These are phyloP conservation scores for Quillaja saponaria DNA, from an alignment of 306 rosid species.

Conservation along the genomic window DNA sequence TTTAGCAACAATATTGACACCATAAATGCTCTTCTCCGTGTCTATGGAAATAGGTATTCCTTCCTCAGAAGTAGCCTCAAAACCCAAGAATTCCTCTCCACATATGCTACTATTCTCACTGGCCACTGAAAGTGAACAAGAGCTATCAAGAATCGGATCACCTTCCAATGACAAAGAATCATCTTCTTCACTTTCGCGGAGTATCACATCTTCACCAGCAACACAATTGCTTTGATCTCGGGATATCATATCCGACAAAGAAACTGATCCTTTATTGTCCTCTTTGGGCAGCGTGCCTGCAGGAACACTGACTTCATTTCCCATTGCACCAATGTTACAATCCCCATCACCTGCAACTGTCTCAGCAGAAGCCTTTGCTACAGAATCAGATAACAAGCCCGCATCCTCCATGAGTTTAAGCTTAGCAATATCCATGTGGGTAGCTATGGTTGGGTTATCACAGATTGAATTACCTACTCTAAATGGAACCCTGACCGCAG, in stretches of 20 bases:
- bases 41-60: conserved; percentile 51
- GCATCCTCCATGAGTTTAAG: conserved; percentile 72
- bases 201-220: conserved; percentile 35
- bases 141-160: conserved; percentile 62
- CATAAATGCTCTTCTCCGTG: conserved; percentile 37
- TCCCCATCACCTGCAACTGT: conserved; percentile 45
- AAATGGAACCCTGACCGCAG: conserved; percentile 64
- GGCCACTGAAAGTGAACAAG: conserved; percentile 65
- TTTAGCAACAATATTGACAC: conserved; percentile 43
- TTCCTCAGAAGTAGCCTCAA: conserved; percentile 50
- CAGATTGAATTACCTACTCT: conserved; percentile 75
- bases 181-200: conserved; percentile 67
- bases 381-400: conserved; percentile 57
- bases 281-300: conserved; percentile 35
- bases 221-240: conserved; percentile 42
- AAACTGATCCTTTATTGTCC: conserved; percentile 39
- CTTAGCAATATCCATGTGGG: conserved; percentile 65
- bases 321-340: conserved; percentile 43
- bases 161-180: conserved; percentile 71
- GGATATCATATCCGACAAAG: conserved; percentile 48
- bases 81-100: conserved; percentile 62
- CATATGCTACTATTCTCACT: conserved; percentile 75
- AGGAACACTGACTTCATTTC: conserved; percentile 42
- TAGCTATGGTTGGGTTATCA: conserved; percentile 60
- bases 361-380: conserved; percentile 49